Evolutionary conservation across 768 basidiomycete genomes (phyloP).

Genomic region (Atractiella rhizophila): DNA sequence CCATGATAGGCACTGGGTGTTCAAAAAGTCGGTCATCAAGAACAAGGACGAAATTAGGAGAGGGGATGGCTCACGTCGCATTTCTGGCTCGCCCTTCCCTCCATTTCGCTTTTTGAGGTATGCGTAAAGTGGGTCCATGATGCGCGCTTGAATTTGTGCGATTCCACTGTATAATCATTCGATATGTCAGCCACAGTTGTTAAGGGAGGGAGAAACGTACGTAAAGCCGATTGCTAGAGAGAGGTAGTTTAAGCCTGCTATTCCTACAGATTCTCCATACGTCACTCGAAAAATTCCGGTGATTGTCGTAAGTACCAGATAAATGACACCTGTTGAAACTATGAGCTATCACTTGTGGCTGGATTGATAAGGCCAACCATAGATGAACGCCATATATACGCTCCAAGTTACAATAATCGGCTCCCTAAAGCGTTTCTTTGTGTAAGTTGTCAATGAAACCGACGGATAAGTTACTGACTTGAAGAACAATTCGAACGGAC

Average conservation of each 20-base stretch:
- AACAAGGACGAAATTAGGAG: background rate
- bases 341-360: background rate
- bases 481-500: slow-evolving; percentile 42
- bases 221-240: slow-evolving; percentile 41
- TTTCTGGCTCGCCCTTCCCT: slow-evolving; percentile 34
- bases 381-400: slow-evolving; percentile 43
- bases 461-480: slow-evolving; percentile 1
- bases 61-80: no score
- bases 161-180: background rate
- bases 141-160: slow-evolving; percentile 27
- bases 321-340: slow-evolving; percentile 6
- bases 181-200: slow-evolving; percentile 1
- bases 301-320: slow-evolving; percentile 14
- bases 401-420: slow-evolving; percentile 44
- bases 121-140: slow-evolving; percentile 34
- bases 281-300: slow-evolving; percentile 11
- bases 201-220: slow-evolving; percentile 28
- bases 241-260: slow-evolving; percentile 43
- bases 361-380: no score
- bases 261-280: slow-evolving; percentile 34
- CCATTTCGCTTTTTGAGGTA: slow-evolving; percentile 31
- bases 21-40: background rate
- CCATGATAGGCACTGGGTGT: slow-evolving; percentile 1
- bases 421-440: slow-evolving; percentile 21
- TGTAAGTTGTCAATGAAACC: background rate